Evolutionary conservation across 129 eudicot species (phyloP), one percentile per base, ranked within the genome.

Genomic region (Escallonia herrerae): DNA sequence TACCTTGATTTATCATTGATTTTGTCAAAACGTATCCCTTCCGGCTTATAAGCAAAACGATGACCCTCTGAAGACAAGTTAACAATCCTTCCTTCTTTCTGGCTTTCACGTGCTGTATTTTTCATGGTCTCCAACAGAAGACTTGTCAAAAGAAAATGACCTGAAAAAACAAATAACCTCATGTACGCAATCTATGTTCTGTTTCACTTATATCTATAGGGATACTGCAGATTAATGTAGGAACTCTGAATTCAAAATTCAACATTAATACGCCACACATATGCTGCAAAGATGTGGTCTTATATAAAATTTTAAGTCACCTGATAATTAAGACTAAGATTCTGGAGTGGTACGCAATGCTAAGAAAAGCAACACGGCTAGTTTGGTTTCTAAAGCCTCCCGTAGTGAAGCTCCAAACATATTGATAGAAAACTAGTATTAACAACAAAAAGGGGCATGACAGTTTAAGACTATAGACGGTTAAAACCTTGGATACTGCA

Each of bases 41-140:
- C 90, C 33, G 33, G 33, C 13, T 69, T n/a, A 56, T 72, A 74
- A 5, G 77, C 62, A 45, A 5, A 56, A 13, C 69, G 63, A 53
- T 84, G 86, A 5, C 66, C 80, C 60, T 66, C 78, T 53, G 90
- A 84, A 38, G 86, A 79, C 8, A 84, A 76, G 70, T 40, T 84
- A 43, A 84, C 80, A 64, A 84, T 81, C 62, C 90, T 81, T 70
- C 90, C 90, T 74, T 84, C 90, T 71, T n/a, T 73, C 5, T 72
- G 56, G 71, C 81, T 64, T n/a, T 72, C 74, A 10, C 15, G 53
- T 14, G 82, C 75, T 13, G 90, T 77, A 5, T 46, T 75, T 72
- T 81, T 84, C 90, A 84, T 81, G 10, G 78, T 81, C 44, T 84
- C 82, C 75, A 84, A 60, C 66, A 84, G 45, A 40, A 84, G 81